These are phyloP conservation scores for Metschnikowia continentalis DNA, from an alignment of 805 yeast genomes.

Conservation along the genomic window DNA sequence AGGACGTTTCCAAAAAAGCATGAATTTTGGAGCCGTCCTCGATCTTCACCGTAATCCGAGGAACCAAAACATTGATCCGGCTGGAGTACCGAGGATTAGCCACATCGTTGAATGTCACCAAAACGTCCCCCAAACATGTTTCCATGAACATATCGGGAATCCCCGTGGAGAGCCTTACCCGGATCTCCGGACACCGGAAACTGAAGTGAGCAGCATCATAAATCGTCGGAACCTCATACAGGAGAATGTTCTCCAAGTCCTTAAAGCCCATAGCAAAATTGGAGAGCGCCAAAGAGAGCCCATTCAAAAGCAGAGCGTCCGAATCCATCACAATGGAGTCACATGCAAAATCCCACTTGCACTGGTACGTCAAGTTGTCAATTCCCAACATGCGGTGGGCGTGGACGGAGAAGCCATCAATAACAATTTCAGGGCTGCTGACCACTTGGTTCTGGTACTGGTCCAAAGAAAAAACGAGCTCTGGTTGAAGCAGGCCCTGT, in stretches of 20 bases:
- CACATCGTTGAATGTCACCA: slow-evolving; percentile 59
- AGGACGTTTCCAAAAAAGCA: slow-evolving; percentile 51
- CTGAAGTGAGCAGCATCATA: slow-evolving; percentile 68
- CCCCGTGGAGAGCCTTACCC: slow-evolving; percentile 37
- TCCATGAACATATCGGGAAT: slow-evolving; percentile 13
- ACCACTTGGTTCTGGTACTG: slow-evolving; percentile 16
- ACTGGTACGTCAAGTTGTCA: slow-evolving; percentile 76
- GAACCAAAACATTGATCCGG: slow-evolving; percentile 48
- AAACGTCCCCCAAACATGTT: slow-evolving; percentile 20
- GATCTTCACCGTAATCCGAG: slow-evolving; percentile 37
- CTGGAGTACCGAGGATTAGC: slow-evolving; percentile 63
- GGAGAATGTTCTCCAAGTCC: slow-evolving; percentile 74
- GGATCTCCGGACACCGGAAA: slow-evolving; percentile 48
- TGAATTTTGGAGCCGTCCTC: slow-evolving; percentile 20
- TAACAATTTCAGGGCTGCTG: slow-evolving; percentile 41
- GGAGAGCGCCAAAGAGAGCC: slow-evolving; percentile 37
- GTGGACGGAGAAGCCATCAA: slow-evolving; percentile 63
- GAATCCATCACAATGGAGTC: slow-evolving; percentile 57
- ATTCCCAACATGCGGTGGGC: slow-evolving; percentile 92
- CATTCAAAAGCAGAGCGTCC: slow-evolving; percentile 41
- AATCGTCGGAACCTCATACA: slow-evolving; percentile 50
- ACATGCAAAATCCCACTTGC: slow-evolving; percentile 82
- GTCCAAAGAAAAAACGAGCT: slow-evolving; percentile 24
- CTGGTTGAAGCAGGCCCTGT: slow-evolving; percentile 1
- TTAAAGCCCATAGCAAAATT: slow-evolving; percentile 59